A percentile compares a stretch with the other conserved stretches of the same genome.
Evolutionary conservation across 140 eudicot genomes (phyloP).

Genomic region (Senecio squalidus): DNA sequence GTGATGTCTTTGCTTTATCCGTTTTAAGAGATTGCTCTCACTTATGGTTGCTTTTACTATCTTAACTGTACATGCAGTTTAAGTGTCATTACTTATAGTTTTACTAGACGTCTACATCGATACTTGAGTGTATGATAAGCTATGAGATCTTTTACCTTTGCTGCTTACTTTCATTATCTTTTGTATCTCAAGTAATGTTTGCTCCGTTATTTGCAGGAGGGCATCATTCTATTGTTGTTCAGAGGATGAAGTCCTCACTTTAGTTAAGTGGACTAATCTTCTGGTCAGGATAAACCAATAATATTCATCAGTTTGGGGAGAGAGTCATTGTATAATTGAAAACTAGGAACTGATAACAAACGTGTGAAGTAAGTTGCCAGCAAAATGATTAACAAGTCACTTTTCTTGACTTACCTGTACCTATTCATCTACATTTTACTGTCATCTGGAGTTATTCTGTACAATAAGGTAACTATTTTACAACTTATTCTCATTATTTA

Average conservation of each 20-base stretch:
- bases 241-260: conserved; percentile 19
- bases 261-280: conserved; percentile 16
- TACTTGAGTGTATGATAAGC: neutral
- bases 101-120: neutral
- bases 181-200: neutral
- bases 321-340: conserved; percentile 9
- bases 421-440: conserved; percentile 74
- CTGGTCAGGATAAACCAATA: conserved; percentile 6
- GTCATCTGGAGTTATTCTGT: conserved; percentile 94
- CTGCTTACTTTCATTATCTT: neutral
- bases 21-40: neutral
- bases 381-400: conserved; percentile 73
- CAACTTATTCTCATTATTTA: conserved; percentile 10
- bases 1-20: neutral
- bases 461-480: conserved; percentile 64
- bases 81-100: conserved; percentile 4
- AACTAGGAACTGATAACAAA: conserved; percentile 16
- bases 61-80: neutral
- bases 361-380: conserved; percentile 20
- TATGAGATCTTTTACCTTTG: conserved; percentile 9
- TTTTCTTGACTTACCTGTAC: conserved; percentile 85
- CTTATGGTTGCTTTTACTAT: conserved; percentile 3
- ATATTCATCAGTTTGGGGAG: conserved; percentile 18
- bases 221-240: neutral
- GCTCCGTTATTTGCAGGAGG: conserved; percentile 13